Percentiles rank a stretch among this genome's conserved stretches.
These are phyloP conservation scores for Pachyrhizus erosus DNA, from an alignment of 306 rosid genomes.

Conservation along the genomic window DNA sequence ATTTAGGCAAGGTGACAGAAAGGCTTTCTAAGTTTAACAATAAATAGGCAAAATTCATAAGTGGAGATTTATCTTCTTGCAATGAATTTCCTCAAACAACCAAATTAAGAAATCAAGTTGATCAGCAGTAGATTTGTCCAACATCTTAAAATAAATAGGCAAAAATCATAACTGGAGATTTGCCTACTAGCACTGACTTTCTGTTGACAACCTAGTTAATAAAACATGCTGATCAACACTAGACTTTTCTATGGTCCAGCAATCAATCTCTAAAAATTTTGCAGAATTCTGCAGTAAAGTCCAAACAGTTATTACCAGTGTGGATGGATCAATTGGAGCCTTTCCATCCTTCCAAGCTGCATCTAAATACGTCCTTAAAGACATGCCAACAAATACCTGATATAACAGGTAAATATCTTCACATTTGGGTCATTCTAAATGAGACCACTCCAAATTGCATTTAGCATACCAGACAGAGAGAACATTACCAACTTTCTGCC, in stretches of 20 bases:
- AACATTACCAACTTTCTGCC: slow-evolving; percentile 23
- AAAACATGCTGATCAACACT: neutral
- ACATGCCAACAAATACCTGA: slow-evolving; percentile 23
- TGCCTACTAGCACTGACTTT: neutral
- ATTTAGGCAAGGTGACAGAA: no score
- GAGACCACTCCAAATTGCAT: neutral
- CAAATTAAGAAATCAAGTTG: slow-evolving; percentile 4
- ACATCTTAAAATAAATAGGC: neutral
- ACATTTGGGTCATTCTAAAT: neutral
- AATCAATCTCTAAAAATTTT: neutral
- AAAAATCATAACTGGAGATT: neutral
- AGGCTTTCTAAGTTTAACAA: no score
- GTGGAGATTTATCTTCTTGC: neutral
- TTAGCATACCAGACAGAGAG: neutral
- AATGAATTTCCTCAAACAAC: neutral
- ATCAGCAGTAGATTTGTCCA: neutral
- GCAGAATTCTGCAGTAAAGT: slow-evolving; percentile 4
- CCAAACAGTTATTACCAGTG: slow-evolving; percentile 6
- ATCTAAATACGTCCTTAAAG: slow-evolving; percentile 20
- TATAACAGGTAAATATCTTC: neutral
- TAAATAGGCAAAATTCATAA: neutral
- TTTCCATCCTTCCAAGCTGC: slow-evolving; percentile 31
- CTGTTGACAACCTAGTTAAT: neutral
- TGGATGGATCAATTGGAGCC: slow-evolving; percentile 31
- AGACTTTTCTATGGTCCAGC: neutral